phyloP scores from a whole-genome alignment of 257 asterid genomes.

The Solanum ossicruentum region DNA sequence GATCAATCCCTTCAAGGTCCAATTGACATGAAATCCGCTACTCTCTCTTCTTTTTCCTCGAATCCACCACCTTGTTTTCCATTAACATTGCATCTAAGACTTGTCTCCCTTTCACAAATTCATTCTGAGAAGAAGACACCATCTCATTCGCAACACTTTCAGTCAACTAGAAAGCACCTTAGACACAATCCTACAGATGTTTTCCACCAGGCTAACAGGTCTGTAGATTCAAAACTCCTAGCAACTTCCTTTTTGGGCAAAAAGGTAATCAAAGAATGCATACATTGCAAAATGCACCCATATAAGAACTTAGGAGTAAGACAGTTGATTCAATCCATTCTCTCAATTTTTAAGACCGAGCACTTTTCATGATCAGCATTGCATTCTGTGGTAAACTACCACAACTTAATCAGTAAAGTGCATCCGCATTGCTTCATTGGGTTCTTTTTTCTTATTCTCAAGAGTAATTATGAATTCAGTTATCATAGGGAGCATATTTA shows the following conservation, averaged over 20 bases:
- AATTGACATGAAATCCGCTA: background rate
- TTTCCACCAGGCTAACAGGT: background rate
- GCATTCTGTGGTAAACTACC: background rate
- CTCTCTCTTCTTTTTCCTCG: background rate
- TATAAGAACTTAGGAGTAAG: background rate
- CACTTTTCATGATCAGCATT: background rate
- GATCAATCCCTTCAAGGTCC: background rate
- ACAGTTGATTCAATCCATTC: background rate
- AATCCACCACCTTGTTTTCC: background rate
- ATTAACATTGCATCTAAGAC: background rate
- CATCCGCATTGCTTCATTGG: background rate
- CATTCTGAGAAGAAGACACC: background rate
- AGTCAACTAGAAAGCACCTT: background rate
- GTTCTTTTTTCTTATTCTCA: background rate
- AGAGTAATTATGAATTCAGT: background rate
- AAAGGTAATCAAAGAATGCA: background rate
- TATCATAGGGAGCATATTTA: background rate
- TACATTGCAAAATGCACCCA: background rate
- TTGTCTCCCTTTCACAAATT: background rate
- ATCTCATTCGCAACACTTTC: background rate
- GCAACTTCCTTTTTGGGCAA: background rate
- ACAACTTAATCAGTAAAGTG: background rate
- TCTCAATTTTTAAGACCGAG: background rate
- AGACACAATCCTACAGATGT: background rate
- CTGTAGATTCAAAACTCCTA: background rate